Conservation (phyloP, 176 grass and related monocot species). For the Carex pumila region DNA sequence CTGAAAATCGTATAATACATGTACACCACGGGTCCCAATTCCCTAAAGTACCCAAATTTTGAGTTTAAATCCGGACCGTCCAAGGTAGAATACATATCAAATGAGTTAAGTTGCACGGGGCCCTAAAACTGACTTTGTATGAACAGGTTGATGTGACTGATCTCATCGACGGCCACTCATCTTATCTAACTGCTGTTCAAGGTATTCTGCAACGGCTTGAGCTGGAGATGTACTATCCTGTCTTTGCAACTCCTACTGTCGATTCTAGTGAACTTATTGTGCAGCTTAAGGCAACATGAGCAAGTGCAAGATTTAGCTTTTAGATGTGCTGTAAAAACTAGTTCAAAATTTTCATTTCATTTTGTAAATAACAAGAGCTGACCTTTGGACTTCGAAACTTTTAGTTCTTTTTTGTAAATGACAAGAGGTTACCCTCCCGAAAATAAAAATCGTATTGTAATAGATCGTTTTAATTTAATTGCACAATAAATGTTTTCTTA, state of each 20-base stretch:
- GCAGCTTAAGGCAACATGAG: not conserved
- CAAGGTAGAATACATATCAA: too few species aligned
- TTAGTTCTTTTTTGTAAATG: not conserved
- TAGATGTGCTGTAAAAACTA: not conserved
- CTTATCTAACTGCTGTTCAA: constrained; percentile 41
- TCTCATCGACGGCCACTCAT: constrained; percentile 57
- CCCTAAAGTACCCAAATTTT: too few species aligned
- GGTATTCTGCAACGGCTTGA: constrained; percentile 62
- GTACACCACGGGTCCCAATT: too few species aligned
- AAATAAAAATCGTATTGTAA: too few species aligned
- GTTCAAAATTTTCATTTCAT: not conserved
- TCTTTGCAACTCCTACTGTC: constrained; percentile 18
- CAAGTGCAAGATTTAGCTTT: not conserved
- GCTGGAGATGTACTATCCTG: constrained; percentile 59
- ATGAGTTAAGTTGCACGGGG: too few species aligned
- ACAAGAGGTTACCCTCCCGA: not conserved
- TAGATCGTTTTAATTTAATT: too few species aligned
- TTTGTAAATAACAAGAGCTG: not conserved
- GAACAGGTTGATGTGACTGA: constrained; percentile 69
- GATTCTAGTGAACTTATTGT: not conserved
- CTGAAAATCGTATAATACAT: not conserved
- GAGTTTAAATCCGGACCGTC: too few species aligned
- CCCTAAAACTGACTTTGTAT: not conserved
- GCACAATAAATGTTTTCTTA: too few species aligned
- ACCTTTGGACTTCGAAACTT: not conserved